A percentile compares a stretch with the other conserved stretches of the same genome.
Evolutionary conservation across 2,329 filamentous ascomycete genomes (phyloP).

Genomic region (Ophiocordyceps robertsii): DNA sequence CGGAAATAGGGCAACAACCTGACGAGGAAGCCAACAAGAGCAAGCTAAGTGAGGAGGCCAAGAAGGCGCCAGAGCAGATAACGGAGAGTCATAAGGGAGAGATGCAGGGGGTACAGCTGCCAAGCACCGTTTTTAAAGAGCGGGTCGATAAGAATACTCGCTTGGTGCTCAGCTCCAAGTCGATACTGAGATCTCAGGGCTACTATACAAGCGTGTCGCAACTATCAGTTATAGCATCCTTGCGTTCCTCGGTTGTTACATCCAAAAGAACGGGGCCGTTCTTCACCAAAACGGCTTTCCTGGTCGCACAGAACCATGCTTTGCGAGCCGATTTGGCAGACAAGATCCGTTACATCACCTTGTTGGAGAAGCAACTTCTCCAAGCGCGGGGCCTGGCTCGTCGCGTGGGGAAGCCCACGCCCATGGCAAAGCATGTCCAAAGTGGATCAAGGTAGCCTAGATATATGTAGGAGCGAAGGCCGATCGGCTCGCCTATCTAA

Average conservation of each 20-base stretch:
- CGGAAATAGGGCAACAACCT: slow-evolving; percentile 65
- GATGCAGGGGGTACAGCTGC: slow-evolving; percentile 96
- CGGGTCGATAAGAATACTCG: slow-evolving; percentile 94
- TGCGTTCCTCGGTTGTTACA: slow-evolving; percentile 57
- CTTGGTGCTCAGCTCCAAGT: slow-evolving; percentile 89
- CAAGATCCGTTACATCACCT: slow-evolving; percentile 92
- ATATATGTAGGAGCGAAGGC: too few relatives aligned
- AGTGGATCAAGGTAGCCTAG: too few relatives aligned
- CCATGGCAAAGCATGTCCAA: too few relatives aligned
- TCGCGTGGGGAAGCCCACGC: slow-evolving; percentile 35
- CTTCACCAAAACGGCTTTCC: slow-evolving; percentile 61
- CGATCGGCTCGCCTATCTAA: too few relatives aligned
- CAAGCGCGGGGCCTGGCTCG: slow-evolving; percentile 84
- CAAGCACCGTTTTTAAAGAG: slow-evolving; percentile 89
- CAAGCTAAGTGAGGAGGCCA: slow-evolving; percentile 52
- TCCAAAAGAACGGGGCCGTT: slow-evolving; percentile 37
- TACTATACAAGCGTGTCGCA: slow-evolving; percentile 50
- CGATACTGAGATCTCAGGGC: slow-evolving; percentile 58
- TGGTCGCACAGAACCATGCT: slow-evolving; percentile 74
- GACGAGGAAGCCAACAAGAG: slow-evolving; percentile 64
- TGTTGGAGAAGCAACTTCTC: slow-evolving; percentile 79
- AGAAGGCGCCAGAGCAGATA: slow-evolving; percentile 63
- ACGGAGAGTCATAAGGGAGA: slow-evolving; percentile 88
- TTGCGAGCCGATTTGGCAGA: slow-evolving; percentile 90
- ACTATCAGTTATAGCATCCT: slow-evolving; percentile 38